A percentile compares a stretch with the other conserved stretches of the same genome.
Evolutionary conservation across 192 early-diverging fungal species (phyloP).

Genomic region (Allomyces arbusculus): DNA sequence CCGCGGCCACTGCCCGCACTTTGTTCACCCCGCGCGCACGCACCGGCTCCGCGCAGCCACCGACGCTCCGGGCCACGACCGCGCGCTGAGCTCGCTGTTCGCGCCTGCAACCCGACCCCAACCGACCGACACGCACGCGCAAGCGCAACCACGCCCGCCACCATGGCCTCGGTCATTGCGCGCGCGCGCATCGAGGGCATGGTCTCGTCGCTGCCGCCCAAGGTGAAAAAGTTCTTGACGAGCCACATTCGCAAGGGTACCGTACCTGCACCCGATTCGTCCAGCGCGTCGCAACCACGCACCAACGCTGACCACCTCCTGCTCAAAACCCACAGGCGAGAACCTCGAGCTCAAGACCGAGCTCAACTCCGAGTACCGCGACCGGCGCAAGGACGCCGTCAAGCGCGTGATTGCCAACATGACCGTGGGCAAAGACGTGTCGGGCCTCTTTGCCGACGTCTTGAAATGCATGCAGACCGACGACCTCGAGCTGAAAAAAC

Average conservation of each 20-base stretch:
- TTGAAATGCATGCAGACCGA: slow-evolving; percentile 99
- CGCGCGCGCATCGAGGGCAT: neutral
- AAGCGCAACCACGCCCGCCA: too few relatives aligned
- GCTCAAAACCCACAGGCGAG: slow-evolving; percentile 38
- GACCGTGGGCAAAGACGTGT: slow-evolving; percentile 98
- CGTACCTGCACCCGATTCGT: too few relatives aligned
- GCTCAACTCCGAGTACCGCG: slow-evolving; percentile 91
- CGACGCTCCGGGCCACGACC: too few relatives aligned
- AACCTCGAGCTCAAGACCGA: slow-evolving; percentile 96
- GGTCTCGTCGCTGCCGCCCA: neutral
- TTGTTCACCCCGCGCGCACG: too few relatives aligned
- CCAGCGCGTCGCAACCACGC: neutral
- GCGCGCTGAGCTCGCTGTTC: too few relatives aligned
- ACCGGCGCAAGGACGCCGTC: slow-evolving; percentile 88
- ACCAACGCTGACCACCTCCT: neutral
- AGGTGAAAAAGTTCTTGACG: neutral
- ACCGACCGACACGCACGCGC: too few relatives aligned
- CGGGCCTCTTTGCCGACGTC: slow-evolving; percentile 83
- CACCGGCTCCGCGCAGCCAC: too few relatives aligned
- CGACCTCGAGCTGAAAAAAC: slow-evolving; percentile 91
- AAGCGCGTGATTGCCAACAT: slow-evolving; percentile 99
- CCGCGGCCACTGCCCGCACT: too few relatives aligned
- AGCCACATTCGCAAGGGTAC: neutral
- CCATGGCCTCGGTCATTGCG: neutral
- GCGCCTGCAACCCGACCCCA: too few relatives aligned